A percentile compares a stretch with the other conserved stretches of the same genome.
phyloP scores from a whole-genome alignment of 2,329 filamentous ascomycete genomes.

The Pyrenophora tritici-repentis region DNA sequence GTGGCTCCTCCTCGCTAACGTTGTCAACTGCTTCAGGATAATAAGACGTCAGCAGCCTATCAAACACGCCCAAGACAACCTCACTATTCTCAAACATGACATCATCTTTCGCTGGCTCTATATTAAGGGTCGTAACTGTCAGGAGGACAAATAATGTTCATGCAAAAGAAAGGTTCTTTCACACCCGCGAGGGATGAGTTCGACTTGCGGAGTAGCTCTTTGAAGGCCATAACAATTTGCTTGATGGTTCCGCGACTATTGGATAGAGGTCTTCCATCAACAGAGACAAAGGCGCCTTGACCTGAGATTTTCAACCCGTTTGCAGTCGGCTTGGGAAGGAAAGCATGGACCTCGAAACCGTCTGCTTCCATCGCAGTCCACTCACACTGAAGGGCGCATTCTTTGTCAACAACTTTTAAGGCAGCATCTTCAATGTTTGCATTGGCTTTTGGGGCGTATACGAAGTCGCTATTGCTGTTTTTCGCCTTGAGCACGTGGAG shows the following conservation, averaged over 20 bases:
- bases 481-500: slow-evolving; percentile 63
- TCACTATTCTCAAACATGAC: slow-evolving; percentile 67
- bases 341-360: slow-evolving; percentile 59
- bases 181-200: slow-evolving; percentile 33
- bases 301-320: slow-evolving; percentile 47
- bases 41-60: slow-evolving; percentile 51
- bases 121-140: slow-evolving; percentile 71
- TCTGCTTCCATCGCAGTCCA: slow-evolving; percentile 44
- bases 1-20: slow-evolving; percentile 4
- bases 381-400: slow-evolving; percentile 61
- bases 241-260: slow-evolving; percentile 61
- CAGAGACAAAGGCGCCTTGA: slow-evolving; percentile 63
- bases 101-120: slow-evolving; percentile 74
- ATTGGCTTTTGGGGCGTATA: slow-evolving; percentile 62
- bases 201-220: slow-evolving; percentile 52
- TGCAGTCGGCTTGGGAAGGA: slow-evolving; percentile 61
- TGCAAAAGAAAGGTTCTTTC: slow-evolving; percentile 64
- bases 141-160: slow-evolving; percentile 66
- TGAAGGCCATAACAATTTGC: slow-evolving; percentile 62
- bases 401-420: slow-evolving; percentile 65
- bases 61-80: slow-evolving; percentile 50
- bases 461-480: slow-evolving; percentile 60
- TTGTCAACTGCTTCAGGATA: slow-evolving; percentile 34
- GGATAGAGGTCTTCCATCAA: slow-evolving; percentile 70
- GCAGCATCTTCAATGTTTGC: slow-evolving; percentile 62